Percentiles rank a stretch among this genome's conserved stretches.
These are phyloP conservation scores for Angomonas deanei DNA, from an alignment of 208 protist genomes.

Conservation along the genomic window DNA sequence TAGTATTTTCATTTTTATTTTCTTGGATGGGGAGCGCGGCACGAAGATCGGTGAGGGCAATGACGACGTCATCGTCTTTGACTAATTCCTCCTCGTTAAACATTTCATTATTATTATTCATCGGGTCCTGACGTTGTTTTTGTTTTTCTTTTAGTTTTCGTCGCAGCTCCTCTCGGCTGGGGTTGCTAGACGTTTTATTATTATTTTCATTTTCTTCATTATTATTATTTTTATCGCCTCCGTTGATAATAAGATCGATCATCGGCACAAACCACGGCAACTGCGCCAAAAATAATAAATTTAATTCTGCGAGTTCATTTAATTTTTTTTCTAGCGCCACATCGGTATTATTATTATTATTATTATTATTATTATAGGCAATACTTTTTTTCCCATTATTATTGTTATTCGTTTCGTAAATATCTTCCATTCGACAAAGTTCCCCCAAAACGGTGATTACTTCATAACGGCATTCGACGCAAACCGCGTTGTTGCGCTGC, in stretches of 20 bases:
- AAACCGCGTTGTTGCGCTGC: slow-evolving; percentile 61
- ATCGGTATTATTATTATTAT: neutral
- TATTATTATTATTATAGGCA: neutral
- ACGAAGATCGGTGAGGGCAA: slow-evolving; percentile 65
- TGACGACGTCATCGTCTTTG: slow-evolving; percentile 63
- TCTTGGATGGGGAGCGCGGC: slow-evolving; percentile 36
- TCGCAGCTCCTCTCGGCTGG: slow-evolving; percentile 15
- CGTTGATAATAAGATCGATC: slow-evolving; percentile 39
- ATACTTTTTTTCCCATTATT: neutral
- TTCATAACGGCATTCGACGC: slow-evolving; percentile 70
- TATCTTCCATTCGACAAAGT: slow-evolving; percentile 64
- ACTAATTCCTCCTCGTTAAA: slow-evolving; percentile 12
- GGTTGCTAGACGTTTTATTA: too few relatives aligned
- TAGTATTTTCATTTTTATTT: neutral
- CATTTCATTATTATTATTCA: neutral
- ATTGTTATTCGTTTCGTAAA: slow-evolving; percentile 9
- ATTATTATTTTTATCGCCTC: too few relatives aligned
- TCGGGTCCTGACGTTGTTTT: neutral
- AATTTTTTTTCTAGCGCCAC: slow-evolving; percentile 42
- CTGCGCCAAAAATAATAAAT: slow-evolving; percentile 64
- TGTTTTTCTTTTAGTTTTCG: slow-evolving; percentile 17
- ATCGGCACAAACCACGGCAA: slow-evolving; percentile 69
- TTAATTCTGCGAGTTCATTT: slow-evolving; percentile 54
- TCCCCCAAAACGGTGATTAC: slow-evolving; percentile 73
- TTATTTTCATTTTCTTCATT: too few relatives aligned